phyloP scores from a whole-genome alignment of 2,329 filamentous ascomycete genomes.

The Scedosporium boydii region DNA sequence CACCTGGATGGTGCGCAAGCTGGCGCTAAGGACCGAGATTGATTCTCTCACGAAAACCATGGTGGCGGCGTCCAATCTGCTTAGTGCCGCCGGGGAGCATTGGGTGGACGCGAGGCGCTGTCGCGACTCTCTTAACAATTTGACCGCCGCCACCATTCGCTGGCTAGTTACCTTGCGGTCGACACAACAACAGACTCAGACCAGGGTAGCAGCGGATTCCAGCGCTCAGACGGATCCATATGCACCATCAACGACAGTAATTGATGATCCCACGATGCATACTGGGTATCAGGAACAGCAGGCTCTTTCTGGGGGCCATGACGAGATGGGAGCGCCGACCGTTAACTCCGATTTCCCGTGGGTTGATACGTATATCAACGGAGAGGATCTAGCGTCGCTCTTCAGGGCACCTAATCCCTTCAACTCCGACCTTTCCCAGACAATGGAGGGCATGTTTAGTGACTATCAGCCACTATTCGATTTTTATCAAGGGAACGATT shows the following conservation, averaged over 20 bases:
- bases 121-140: conserved; percentile 32
- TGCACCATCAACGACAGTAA: too few relatives aligned
- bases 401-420: conserved; percentile 2
- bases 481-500: conserved; percentile 5
- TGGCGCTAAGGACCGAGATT: conserved; percentile 25
- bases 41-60: conserved; percentile 31
- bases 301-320: not conserved
- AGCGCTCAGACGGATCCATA: too few relatives aligned
- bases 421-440: not conserved
- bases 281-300: not conserved
- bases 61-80: conserved; percentile 31
- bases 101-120: conserved; percentile 39
- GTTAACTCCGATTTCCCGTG: not conserved
- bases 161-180: conserved; percentile 15
- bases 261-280: too few relatives aligned
- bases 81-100: conserved; percentile 41
- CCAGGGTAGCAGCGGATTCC: not conserved
- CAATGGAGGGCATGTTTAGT: conserved; percentile 7
- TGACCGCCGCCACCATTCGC: conserved; percentile 20
- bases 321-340: not conserved
- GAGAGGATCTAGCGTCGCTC: conserved; percentile 4
- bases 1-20: conserved; percentile 33
- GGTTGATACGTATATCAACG: conserved; percentile 7
- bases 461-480: conserved; percentile 7
- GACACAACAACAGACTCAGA: not conserved